Base-by-base conservation (phyloP, 75 land plant genomes). In the Azolla pinnata region DNA sequence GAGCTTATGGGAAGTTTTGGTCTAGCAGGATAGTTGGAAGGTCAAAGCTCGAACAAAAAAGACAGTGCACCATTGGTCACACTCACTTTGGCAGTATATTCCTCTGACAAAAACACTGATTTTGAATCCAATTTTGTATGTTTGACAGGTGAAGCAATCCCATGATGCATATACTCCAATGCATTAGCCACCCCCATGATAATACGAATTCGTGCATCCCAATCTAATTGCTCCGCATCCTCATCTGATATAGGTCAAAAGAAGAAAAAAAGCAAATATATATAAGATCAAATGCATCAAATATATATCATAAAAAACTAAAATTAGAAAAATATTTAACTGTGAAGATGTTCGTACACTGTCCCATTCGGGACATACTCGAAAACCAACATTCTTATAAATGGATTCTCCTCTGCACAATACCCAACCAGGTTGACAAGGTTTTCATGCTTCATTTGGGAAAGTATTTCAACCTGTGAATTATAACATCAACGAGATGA, bases 321-420 rank as follows among this genome's bases (percentile, higher is more conserved):
- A 9, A 49, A 31, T 4, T 33, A 21, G 27, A 71, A 76, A 33
- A 70, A 57, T 27, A 0, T 72, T 60, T 70, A n/a, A 88, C 90
- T 79, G 57, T 93, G 98, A 27, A 93, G 75, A 63, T 89, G 98
- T 69, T 93, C 98, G 64, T 47, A 69, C 5, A 85, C 77, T 18
- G 82, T 77, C 31, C 98, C 98, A 73, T 81, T 85, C 45, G 96
- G 80, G 59, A 87, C 85, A 81, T 88, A 89, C 62, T 93, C 98
- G 57, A 85, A 89, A 40, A 93, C 83, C 79, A 93, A 73, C 83
- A 93, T 85, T 48, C 98, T 76, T 10, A 38, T 55, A 47, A 93
- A 93, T 9, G 96, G 90, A 21, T 83, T 87, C 33, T 89, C 79
- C 59, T 85, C 83, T 29, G 80, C 77, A 64, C 90, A 88, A 62